Percentiles rank a stretch among this genome's conserved stretches.
These are phyloP conservation scores for Herpotrichia juniperi DNA, from an alignment of 2,329 filamentous ascomycete genomes.

Conservation along the genomic window DNA sequence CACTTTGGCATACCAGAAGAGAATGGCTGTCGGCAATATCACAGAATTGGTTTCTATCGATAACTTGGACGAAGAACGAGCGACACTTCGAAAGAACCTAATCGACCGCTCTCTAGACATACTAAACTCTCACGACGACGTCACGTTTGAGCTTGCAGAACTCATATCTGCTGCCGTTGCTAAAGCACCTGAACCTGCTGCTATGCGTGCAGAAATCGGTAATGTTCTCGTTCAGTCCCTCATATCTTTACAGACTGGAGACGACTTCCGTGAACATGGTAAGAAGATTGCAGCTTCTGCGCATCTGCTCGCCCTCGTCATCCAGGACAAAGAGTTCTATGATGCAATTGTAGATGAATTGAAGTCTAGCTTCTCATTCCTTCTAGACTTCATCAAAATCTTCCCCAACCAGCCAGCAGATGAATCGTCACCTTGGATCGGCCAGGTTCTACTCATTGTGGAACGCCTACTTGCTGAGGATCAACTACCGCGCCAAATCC, in stretches of 20 bases:
- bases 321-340: slow-evolving; percentile 85
- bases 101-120: slow-evolving; percentile 92
- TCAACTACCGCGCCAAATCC: slow-evolving; percentile 75
- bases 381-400: slow-evolving; percentile 80
- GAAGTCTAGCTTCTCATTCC: slow-evolving; percentile 75
- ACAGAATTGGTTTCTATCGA: slow-evolving; percentile 67
- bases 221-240: slow-evolving; percentile 84
- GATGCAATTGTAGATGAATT: slow-evolving; percentile 74
- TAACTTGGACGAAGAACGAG: slow-evolving; percentile 77
- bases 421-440: slow-evolving; percentile 89
- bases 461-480: slow-evolving; percentile 92
- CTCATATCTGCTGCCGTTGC: slow-evolving; percentile 76
- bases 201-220: slow-evolving; percentile 74
- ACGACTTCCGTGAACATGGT: slow-evolving; percentile 60
- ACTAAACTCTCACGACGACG: slow-evolving; percentile 82
- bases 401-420: slow-evolving; percentile 70
- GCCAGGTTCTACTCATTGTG: slow-evolving; percentile 85
- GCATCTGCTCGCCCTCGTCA: slow-evolving; percentile 84
- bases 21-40: slow-evolving; percentile 38
- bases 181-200: slow-evolving; percentile 65
- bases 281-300: slow-evolving; percentile 88
- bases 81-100: slow-evolving; percentile 73
- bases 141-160: slow-evolving; percentile 90
- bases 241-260: slow-evolving; percentile 68
- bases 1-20: slow-evolving; percentile 38